Percentiles rank a stretch among this genome's conserved stretches.
Conservation (phyloP, 2,329 filamentous ascomycete genomes). For the Arthrobotrys sphaeroides region DNA sequence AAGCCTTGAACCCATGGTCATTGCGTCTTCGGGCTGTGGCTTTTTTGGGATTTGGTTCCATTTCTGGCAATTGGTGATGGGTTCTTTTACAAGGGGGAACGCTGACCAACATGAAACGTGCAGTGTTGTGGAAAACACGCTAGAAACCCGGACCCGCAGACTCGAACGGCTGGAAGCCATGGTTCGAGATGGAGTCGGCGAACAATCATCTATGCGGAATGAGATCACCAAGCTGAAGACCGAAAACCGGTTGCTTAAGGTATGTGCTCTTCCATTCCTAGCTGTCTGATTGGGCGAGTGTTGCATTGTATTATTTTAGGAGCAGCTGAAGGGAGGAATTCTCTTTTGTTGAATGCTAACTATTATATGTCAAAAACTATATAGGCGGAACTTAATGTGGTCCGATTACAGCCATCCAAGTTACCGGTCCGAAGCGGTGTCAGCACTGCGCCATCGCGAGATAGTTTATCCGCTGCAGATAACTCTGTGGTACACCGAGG, state of each 20-base stretch:
- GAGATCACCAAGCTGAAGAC: slow-evolving; percentile 69
- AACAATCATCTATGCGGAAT: slow-evolving; percentile 64
- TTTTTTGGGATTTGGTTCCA: slow-evolving; percentile 1
- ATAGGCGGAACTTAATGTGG: slow-evolving; percentile 51
- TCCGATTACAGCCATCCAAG: slow-evolving; percentile 51
- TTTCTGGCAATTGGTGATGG: slow-evolving; percentile 31
- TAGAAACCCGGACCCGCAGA: slow-evolving; percentile 82
- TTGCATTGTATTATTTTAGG: slow-evolving; percentile 12
- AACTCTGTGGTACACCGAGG: slow-evolving; percentile 43
- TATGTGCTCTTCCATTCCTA: slow-evolving; percentile 57
- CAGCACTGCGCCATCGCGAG: slow-evolving; percentile 31
- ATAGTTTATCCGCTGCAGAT: slow-evolving; percentile 39
- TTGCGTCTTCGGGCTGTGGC: slow-evolving; percentile 15
- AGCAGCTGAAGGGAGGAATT: neutral
- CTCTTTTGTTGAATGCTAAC: slow-evolving; percentile 5
- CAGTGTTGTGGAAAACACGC: slow-evolving; percentile 73
- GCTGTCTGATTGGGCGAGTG: neutral
- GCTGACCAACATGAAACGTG: slow-evolving; percentile 47
- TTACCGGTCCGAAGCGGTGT: slow-evolving; percentile 37
- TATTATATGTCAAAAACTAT: neutral
- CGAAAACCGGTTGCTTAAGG: slow-evolving; percentile 71
- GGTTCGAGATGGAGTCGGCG: slow-evolving; percentile 72
- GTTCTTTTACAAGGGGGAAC: slow-evolving; percentile 23
- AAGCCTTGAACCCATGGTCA: neutral
- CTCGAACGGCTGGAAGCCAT: slow-evolving; percentile 86